Percentiles rank a stretch among this genome's conserved stretches.
Conservation (phyloP, 495 filamentous ascomycete genomes). For the Talaromyces ruber region DNA sequence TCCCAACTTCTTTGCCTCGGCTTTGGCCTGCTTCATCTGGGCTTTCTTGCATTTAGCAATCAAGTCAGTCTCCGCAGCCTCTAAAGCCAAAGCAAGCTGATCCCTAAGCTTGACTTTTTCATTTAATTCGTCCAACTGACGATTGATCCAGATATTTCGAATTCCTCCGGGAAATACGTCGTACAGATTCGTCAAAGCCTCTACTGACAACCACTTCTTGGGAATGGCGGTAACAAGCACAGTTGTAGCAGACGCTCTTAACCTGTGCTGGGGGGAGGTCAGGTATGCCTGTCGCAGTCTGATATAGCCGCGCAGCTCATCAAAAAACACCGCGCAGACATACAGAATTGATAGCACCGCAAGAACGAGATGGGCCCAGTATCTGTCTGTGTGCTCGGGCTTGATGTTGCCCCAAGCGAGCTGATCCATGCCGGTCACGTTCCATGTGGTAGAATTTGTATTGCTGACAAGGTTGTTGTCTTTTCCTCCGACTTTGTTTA, state of each 20-base stretch:
- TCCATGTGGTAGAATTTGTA: conserved; percentile 21
- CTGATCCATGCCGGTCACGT: conserved; percentile 65
- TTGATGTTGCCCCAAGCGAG: conserved; percentile 90
- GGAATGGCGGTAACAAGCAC: conserved; percentile 89
- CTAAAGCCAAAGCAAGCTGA: conserved; percentile 60
- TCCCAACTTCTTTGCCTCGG: conserved; percentile 55
- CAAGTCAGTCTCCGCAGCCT: conserved; percentile 76
- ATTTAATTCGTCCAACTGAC: conserved; percentile 78
- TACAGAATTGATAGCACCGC: conserved; percentile 74
- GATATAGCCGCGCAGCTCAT: conserved; percentile 84
- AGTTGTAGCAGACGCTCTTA: conserved; percentile 93
- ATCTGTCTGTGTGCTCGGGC: conserved; percentile 57
- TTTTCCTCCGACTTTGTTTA: conserved; percentile 71
- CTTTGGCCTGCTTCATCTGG: conserved; percentile 56
- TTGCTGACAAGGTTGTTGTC: conserved; percentile 42
- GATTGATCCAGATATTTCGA: conserved; percentile 93
- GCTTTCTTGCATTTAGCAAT: conserved; percentile 70
- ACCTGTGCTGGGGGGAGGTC: conserved; percentile 89
- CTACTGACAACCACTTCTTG: conserved; percentile 72
- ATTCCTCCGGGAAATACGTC: conserved; percentile 96
- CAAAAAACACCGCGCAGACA: conserved; percentile 82
- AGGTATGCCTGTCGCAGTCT: conserved; percentile 89
- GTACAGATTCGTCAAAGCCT: conserved; percentile 76
- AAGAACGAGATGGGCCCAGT: conserved; percentile 84
- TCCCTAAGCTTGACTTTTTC: conserved; percentile 78